Conservation (phyloP, 768 basidiomycete genomes). For the Rhodotorula kratochvilovae region DNA sequence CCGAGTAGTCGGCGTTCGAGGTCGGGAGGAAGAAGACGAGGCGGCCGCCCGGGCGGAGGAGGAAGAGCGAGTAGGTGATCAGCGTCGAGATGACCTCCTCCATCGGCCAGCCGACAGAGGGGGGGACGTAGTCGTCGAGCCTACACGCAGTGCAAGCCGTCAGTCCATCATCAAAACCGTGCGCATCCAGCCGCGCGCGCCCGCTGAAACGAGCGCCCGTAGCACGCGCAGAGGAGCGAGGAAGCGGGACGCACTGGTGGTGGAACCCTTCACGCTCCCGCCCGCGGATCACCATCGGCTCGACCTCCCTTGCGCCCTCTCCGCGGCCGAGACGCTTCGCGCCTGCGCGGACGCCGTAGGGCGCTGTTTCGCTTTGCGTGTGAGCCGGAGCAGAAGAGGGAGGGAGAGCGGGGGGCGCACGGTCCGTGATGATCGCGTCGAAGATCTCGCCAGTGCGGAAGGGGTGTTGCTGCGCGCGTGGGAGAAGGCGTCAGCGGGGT, state of each 20-base stretch:
- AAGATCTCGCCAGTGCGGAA: constrained; percentile 85
- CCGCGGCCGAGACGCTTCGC: constrained; percentile 50
- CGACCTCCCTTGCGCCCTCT: constrained; percentile 57
- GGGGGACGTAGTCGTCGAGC: constrained; percentile 65
- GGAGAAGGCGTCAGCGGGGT: too few relatives aligned
- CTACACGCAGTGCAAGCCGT: constrained; percentile 14
- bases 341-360: constrained; percentile 76
- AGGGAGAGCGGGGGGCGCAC: constrained; percentile 42
- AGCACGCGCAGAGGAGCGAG: neutral
- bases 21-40: constrained; percentile 95
- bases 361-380: constrained; percentile 1
- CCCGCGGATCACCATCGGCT: constrained; percentile 58
- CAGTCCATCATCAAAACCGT: too few relatives aligned
- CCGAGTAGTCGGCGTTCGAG: constrained; percentile 69
- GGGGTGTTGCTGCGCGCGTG: constrained; percentile 53
- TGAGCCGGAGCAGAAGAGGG: neutral
- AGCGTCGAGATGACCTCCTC: constrained; percentile 76
- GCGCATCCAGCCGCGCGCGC: neutral
- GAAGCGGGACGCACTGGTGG: constrained; percentile 46
- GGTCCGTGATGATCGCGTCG: constrained; percentile 77
- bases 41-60: constrained; percentile 77
- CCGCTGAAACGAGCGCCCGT: too few relatives aligned
- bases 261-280: constrained; percentile 30
- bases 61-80: constrained; percentile 70
- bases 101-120: constrained; percentile 87